Conservation (phyloP, 441 rosid species). For the Populus trichocarpa region DNA sequence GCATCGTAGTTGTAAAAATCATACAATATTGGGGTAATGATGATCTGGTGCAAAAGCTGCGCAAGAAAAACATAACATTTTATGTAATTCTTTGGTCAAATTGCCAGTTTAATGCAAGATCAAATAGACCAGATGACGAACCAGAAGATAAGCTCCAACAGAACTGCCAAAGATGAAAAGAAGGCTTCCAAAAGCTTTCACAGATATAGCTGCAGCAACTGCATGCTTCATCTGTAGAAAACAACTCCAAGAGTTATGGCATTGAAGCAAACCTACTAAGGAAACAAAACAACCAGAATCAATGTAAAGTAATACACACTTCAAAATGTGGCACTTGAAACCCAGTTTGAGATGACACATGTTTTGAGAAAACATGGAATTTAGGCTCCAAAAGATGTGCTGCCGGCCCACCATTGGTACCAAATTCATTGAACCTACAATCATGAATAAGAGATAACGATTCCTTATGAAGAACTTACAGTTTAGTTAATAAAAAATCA, state of each 20-base stretch:
- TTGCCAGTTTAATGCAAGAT: neutral
- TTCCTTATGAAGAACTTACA: neutral
- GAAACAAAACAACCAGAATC: neutral
- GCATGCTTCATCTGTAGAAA: conserved; percentile 43
- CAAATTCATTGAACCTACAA: conserved; percentile 60
- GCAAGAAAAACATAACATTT: neutral
- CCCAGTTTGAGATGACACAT: conserved; percentile 46
- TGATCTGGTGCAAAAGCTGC: conserved; percentile 66
- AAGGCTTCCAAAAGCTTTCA: conserved; percentile 67
- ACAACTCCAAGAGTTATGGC: conserved; percentile 6
- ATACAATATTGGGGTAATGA: conserved; percentile 50
- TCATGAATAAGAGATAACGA: neutral
- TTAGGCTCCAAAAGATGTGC: conserved; percentile 53
- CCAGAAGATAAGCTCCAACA: conserved; percentile 77
- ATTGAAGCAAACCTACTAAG: neutral
- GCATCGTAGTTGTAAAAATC: conserved; percentile 79
- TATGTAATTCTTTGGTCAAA: neutral
- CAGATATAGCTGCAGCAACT: conserved; percentile 46
- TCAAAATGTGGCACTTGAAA: conserved; percentile 51
- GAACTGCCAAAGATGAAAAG: conserved; percentile 64
- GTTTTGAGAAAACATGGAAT: conserved; percentile 39
- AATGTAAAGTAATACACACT: conserved; percentile 25
- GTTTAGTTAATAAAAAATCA: neutral
- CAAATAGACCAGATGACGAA: conserved; percentile 11
- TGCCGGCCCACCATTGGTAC: conserved; percentile 61